Evolutionary conservation across 1,284 basidiomycete genomes (phyloP), one percentile per base, ranked within the genome.

Genomic region (Hypsizygus ulmarius): DNA sequence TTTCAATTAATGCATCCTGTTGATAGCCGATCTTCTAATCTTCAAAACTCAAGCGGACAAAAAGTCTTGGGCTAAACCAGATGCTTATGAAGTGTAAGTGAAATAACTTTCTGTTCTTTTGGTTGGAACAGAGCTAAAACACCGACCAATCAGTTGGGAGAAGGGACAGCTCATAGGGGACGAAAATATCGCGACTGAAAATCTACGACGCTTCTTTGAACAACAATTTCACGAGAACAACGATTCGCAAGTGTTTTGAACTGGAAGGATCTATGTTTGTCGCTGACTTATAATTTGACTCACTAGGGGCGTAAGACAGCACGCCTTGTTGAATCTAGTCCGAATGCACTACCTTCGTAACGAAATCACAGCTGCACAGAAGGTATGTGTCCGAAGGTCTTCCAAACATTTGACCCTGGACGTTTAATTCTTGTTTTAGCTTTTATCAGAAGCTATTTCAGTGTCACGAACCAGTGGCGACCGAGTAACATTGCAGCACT

Each of bases 141-240:
- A 15, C 12, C 34, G 8, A 21, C 5, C 12, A 5, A 28, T 37
- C 52, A 91, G 88, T 1, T 90, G 79, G 73, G 79, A 87, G 58
- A 78, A 77, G 50, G 79, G 76, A 10, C 60, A 74, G 25, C 71
- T 75, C 9, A 76, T 77, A 5, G 86, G 85, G 0, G 87, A 91
- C 61, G 82, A 81, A 49, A 80, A 78, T 36, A 58, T 77, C 8
- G 85, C 87, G 0, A 73, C 78, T 3, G 88, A 90, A 56, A 83
- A 79, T 54, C 63, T 91, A 34, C 76, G 87, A 33, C 69, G 79
- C 42, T 91, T 87, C 62, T 91, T 91, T 54, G 88, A 91, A 59
- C 88, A 91, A 54, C 82, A 80, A 56, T 91, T 91, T 58, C 84
- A 89, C 56, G 81, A 85, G 43, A 75, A 72, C 15, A 84, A 80